Base-by-base conservation (phyloP, 2,329 filamentous ascomycete species). In the Botrytis pseudocinerea region DNA sequence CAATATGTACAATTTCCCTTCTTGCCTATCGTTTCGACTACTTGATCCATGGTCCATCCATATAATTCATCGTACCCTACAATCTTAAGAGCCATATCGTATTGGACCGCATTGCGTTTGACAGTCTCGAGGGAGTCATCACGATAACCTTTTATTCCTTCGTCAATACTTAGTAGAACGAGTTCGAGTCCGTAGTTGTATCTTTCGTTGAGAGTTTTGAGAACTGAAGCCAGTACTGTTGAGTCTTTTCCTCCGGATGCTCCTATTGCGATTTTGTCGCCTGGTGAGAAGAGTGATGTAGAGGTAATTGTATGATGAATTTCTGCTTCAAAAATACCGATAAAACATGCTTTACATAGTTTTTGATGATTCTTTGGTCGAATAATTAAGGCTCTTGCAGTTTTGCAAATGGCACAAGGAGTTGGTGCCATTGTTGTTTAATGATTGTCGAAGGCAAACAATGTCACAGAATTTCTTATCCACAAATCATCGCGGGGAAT, bases 1-100 rank as follows among this genome's bases (percentile, higher is more conserved):
- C 96, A 99, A 80, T 99, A 99, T 44, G 97, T 99, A 87, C 96
- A 99, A 83, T 99, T 99, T 44, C 95, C 95, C 82, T 98, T 98
- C 85, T 98, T 98, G 22, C 96, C 96, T 69, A 99, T 93, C 65
- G 95, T 93, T 79, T 95, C 93, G 6, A 99, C 97, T 16, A 99
- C 96, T 80, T 98, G 94, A 80, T 99, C 96, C 96, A 99, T 99
- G 1, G 95, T 98, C 96, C 96, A 99, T 14, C 95, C 96, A 81
- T 99, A 99, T 16, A 99, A 85, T 79, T 98, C 93, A 71, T 91
- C 92, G 79, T 99, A 99, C 68, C 95, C 94, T 68, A 99, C 90
- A 72, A 99, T 97, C 78, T 94, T 93, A 66, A 99, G 85, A 0
- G 93, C 90, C 92, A 99, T 97, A 1, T 92, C 90, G 83, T 98